These are phyloP conservation scores for Entomortierella lignicola DNA, from an alignment of 192 early-diverging fungal genomes.

Conservation along the genomic window DNA sequence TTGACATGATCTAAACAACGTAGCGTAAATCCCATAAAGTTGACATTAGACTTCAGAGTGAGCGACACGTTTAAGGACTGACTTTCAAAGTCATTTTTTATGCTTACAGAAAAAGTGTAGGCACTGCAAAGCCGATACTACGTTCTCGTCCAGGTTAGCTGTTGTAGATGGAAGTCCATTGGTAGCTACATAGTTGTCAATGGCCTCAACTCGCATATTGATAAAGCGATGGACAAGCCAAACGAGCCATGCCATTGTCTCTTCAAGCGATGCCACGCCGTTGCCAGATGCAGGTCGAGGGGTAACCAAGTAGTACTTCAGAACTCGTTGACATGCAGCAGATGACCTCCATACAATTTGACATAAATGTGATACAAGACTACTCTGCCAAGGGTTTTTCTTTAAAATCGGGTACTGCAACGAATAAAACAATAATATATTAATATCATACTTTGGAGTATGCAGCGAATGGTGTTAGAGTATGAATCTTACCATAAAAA, in stretches of 20 bases:
- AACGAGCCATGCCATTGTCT: slow-evolving; percentile 46
- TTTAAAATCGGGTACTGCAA: slow-evolving; percentile 47
- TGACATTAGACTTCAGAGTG: too few relatives aligned
- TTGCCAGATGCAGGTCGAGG: slow-evolving; percentile 26
- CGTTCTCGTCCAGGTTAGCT: slow-evolving; percentile 39
- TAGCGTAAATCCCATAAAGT: slow-evolving; percentile 21
- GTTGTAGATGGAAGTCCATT: slow-evolving; percentile 36
- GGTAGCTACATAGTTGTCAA: slow-evolving; percentile 22
- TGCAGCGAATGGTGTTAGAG: background rate
- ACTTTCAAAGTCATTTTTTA: too few relatives aligned
- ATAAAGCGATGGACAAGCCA: slow-evolving; percentile 50
- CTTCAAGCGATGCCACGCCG: slow-evolving; percentile 41
- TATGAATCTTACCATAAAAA: slow-evolving; percentile 34
- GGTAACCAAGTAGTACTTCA: slow-evolving; percentile 46
- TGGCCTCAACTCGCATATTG: slow-evolving; percentile 34
- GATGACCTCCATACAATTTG: slow-evolving; percentile 46
- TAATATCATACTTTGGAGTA: background rate
- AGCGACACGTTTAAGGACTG: too few relatives aligned
- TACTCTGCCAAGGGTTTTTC: slow-evolving; percentile 45
- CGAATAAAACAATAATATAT: background rate
- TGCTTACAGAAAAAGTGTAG: slow-evolving; percentile 50
- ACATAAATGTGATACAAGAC: slow-evolving; percentile 40
- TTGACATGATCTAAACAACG: slow-evolving; percentile 69
- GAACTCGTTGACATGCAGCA: slow-evolving; percentile 35
- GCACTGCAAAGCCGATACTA: slow-evolving; percentile 39